Base-by-base conservation (phyloP, 2,329 filamentous ascomycete genomes). In the Fusarium sp. region DNA sequence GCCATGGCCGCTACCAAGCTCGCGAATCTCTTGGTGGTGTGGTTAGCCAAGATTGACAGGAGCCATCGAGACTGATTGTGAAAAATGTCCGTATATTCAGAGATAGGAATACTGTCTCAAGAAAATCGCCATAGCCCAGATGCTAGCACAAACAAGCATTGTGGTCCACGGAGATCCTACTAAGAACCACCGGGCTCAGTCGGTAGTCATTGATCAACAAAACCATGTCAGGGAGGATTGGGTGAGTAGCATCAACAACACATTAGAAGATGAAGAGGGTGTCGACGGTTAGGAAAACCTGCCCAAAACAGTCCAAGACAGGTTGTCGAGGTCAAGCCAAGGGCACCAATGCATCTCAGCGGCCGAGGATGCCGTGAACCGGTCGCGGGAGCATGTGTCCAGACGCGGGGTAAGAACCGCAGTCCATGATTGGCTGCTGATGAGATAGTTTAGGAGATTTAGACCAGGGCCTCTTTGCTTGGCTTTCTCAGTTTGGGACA, bases 311-410 rank as follows among this genome's bases (percentile, higher is more conserved):
- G 29, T 34, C 34, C 49, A 58, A 62, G 49, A 22, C 47, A 55
- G 40, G 59, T 40, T 60, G 43, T 45, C 44, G 52, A 70, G 34
- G 45, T 34, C 51, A 67, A 60, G 45, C 50, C 66, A 66, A 69
- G 53, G 45, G 49, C 70, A 70, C 68, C 65, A 75, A 59, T 64
- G 67, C 61, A 57, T 54, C 49, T 61, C 63, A 66, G 49, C 69
- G 66, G 71, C 67, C 73, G 70, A 73, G 58, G 63, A 59, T 74
- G 73, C 73, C 73, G 73, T 55, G 68, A 65, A 70, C 73, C 70
- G 71, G 73, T 70, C 65, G 73, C 65, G 71, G 68, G 64, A 75
- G 73, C 73, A 72, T 75, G 72, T 75, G 70, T 56, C 59, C 11
- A 14, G 60, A 72, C 72, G 73, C 73, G 73, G 73, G 73, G 73